Evolutionary conservation across 352 stramenopile genomes (phyloP).

Genomic region (Globisporangium orthogonon): DNA sequence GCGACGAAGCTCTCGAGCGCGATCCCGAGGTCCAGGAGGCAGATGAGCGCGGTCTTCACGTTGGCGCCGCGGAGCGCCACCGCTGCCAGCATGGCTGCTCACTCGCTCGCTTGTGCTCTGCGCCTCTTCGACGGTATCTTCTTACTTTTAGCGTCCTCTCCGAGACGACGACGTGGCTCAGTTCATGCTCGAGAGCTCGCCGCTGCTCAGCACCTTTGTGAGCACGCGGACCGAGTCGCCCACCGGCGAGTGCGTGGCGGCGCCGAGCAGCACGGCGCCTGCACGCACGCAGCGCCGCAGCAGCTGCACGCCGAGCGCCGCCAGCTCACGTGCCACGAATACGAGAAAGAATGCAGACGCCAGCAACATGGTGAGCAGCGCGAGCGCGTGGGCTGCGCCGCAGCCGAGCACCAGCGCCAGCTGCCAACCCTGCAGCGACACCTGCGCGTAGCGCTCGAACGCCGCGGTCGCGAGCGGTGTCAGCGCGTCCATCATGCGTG

Average conservation of each 20-base stretch:
- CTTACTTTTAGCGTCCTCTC: neutral
- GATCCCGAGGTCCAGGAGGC: slow-evolving; percentile 7
- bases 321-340: slow-evolving; percentile 7
- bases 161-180: neutral
- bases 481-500: neutral
- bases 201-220: slow-evolving; percentile 9
- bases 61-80: neutral
- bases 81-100: slow-evolving; percentile 4
- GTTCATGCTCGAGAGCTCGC: slow-evolving; percentile 8
- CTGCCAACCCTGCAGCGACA: slow-evolving; percentile 8
- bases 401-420: slow-evolving; percentile 8
- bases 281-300: slow-evolving; percentile 1
- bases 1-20: slow-evolving; percentile 8
- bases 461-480: neutral
- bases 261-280: neutral
- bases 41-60: slow-evolving; percentile 2
- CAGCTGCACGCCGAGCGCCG: neutral
- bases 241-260: slow-evolving; percentile 5
- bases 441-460: slow-evolving; percentile 5
- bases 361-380: slow-evolving; percentile 6
- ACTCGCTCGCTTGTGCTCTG: no score
- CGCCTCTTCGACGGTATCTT: neutral
- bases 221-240: slow-evolving; percentile 4
- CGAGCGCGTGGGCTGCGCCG: neutral
- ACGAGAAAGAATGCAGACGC: slow-evolving; percentile 5